Evolutionary conservation across 2,329 filamentous ascomycete genomes (phyloP).

Genomic region (Rutstroemia sp.): DNA sequence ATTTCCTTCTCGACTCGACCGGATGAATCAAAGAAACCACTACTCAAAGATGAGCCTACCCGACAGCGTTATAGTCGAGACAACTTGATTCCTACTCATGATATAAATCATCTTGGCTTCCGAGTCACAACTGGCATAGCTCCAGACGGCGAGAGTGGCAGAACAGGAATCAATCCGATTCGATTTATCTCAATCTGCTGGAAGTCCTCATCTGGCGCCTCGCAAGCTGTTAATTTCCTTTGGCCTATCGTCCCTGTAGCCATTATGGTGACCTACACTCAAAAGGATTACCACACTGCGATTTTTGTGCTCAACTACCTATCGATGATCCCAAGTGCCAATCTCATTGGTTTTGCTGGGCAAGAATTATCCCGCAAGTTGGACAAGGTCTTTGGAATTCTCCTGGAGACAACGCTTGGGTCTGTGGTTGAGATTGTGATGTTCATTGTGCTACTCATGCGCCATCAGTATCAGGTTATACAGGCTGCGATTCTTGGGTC

Average conservation of each 20-base stretch:
- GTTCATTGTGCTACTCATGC: constrained; percentile 65
- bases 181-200: constrained; percentile 58
- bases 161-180: constrained; percentile 54
- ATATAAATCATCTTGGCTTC: constrained; percentile 16
- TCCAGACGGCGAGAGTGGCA: constrained; percentile 61
- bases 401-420: constrained; percentile 57
- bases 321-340: constrained; percentile 70
- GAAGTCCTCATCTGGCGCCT: constrained; percentile 55
- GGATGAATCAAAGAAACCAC: background rate
- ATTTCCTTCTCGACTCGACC: background rate
- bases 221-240: constrained; percentile 59
- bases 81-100: background rate
- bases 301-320: constrained; percentile 67
- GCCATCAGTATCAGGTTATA: constrained; percentile 57
- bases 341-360: constrained; percentile 67
- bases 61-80: background rate
- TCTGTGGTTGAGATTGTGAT: constrained; percentile 76
- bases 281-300: constrained; percentile 49
- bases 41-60: background rate
- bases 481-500: constrained; percentile 79
- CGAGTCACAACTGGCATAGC: constrained; percentile 32
- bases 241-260: constrained; percentile 71
- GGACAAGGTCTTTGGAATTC: constrained; percentile 61
- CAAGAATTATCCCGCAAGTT: constrained; percentile 67
- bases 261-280: constrained; percentile 53